Conservation (phyloP, 495 filamentous ascomycete species). For the Penicilliopsis zonata region DNA sequence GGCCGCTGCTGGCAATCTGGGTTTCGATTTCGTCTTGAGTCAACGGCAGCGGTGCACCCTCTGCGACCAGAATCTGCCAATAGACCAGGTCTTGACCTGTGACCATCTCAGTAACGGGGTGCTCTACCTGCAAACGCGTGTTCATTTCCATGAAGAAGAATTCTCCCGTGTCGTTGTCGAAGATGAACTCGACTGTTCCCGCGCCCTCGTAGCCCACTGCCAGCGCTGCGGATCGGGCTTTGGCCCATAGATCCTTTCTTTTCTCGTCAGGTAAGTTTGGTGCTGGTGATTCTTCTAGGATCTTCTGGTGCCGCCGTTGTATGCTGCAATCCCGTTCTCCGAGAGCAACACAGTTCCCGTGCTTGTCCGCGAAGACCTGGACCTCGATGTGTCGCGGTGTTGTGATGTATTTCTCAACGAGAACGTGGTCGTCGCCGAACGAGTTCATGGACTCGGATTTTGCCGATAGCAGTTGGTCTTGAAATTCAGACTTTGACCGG, state of each 20-base stretch:
- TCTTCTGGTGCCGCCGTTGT: constrained; percentile 89
- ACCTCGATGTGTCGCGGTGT: constrained; percentile 95
- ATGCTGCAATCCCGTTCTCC: constrained; percentile 83
- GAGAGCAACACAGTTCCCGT: constrained; percentile 72
- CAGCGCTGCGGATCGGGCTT: constrained; percentile 76
- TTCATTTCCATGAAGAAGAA: constrained; percentile 99
- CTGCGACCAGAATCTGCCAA: constrained; percentile 92
- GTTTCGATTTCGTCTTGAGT: constrained; percentile 73
- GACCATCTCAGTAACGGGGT: constrained; percentile 95
- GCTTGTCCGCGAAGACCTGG: constrained; percentile 88
- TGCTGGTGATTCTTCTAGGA: constrained; percentile 91
- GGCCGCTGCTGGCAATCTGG: constrained; percentile 61
- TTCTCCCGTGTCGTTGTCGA: constrained; percentile 84
- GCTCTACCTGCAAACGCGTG: constrained; percentile 90
- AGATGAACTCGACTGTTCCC: constrained; percentile 97
- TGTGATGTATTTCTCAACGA: constrained; percentile 94
- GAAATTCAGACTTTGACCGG: constrained; percentile 59
- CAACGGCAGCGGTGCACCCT: constrained; percentile 75
- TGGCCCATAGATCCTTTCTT: constrained; percentile 84
- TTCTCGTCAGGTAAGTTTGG: constrained; percentile 70
- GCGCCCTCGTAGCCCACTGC: constrained; percentile 94
- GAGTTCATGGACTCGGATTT: constrained; percentile 83
- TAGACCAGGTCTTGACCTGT: constrained; percentile 90
- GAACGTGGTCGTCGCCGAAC: constrained; percentile 92
- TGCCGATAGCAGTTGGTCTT: constrained; percentile 70